Conservation (phyloP, 805 yeast genomes). For the Starmerella sp. region DNA sequence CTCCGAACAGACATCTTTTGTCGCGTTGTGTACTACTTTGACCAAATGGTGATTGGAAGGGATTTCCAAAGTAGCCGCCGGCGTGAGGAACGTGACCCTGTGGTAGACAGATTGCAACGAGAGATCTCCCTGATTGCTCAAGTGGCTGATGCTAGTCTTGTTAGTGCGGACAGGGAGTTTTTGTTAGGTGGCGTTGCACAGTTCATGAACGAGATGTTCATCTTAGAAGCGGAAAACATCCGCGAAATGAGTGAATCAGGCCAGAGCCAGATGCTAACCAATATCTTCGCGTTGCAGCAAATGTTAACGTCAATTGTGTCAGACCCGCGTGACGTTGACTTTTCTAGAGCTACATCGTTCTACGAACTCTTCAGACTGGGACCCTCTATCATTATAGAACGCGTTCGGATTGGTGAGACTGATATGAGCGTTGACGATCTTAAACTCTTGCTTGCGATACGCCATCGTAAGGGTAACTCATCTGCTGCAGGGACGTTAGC, state of each 20-base stretch:
- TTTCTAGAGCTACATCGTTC: conserved; percentile 42
- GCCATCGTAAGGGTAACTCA: conserved; percentile 19
- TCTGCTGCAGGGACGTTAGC: conserved; percentile 15
- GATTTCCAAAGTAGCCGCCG: conserved; percentile 43
- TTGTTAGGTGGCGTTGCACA: conserved; percentile 41
- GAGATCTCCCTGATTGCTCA: conserved; percentile 40
- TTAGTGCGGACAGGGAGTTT: conserved; percentile 25
- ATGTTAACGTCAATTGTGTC: conserved; percentile 48
- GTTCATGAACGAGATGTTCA: conserved; percentile 41
- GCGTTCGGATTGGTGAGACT: conserved; percentile 18
- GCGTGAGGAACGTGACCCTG: conserved; percentile 50
- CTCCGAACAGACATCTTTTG: conserved; percentile 49
- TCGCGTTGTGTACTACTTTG: conserved; percentile 42
- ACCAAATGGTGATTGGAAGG: conserved; percentile 38
- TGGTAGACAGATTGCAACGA: conserved; percentile 41
- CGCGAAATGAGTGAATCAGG: conserved; percentile 46
- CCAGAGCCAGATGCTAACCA: conserved; percentile 45
- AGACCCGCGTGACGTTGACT: conserved; percentile 44
- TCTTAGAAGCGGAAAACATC: conserved; percentile 43
- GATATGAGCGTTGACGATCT: conserved; percentile 18
- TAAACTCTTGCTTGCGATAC: conserved; percentile 14
- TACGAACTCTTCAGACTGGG: conserved; percentile 33
- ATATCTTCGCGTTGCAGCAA: conserved; percentile 57
- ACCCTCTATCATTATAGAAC: conserved; percentile 22
- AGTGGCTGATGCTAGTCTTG: conserved; percentile 30